phyloP scores from a whole-genome alignment of 2,329 filamentous ascomycete genomes.

The Fusarium protoensiforme region DNA sequence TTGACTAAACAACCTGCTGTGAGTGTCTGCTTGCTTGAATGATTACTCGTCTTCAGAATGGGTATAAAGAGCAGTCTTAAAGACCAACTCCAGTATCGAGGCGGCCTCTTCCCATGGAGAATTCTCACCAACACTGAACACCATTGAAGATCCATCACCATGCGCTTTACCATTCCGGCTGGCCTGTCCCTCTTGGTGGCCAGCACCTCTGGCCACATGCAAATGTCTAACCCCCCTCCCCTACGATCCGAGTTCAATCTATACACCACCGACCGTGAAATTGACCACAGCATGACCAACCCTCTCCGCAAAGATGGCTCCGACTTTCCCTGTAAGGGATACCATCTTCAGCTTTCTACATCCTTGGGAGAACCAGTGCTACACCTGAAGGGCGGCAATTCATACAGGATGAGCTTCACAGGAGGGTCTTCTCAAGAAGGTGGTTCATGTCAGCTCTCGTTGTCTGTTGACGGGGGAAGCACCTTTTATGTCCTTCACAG shows the following conservation, averaged over 20 bases:
- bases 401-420: constrained; percentile 63
- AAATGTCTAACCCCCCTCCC: constrained; percentile 60
- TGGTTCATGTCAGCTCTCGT: constrained; percentile 71
- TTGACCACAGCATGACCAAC: constrained; percentile 77
- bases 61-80: neutral
- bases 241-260: constrained; percentile 64
- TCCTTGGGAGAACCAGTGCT: constrained; percentile 55
- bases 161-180: neutral
- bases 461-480: constrained; percentile 70
- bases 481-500: constrained; percentile 65
- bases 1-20: neutral
- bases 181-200: neutral
- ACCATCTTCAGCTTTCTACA: constrained; percentile 48
- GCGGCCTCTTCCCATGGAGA: neutral
- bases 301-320: constrained; percentile 70
- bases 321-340: constrained; percentile 80
- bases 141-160: neutral
- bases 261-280: constrained; percentile 53
- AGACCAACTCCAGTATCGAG: neutral
- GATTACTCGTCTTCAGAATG: neutral
- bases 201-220: constrained; percentile 56
- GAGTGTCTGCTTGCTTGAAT: neutral
- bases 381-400: constrained; percentile 62
- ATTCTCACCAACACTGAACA: neutral
- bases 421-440: constrained; percentile 66